Evolutionary conservation across 139 green algal species (phyloP).

Genomic region (Coelastrella sp.): DNA sequence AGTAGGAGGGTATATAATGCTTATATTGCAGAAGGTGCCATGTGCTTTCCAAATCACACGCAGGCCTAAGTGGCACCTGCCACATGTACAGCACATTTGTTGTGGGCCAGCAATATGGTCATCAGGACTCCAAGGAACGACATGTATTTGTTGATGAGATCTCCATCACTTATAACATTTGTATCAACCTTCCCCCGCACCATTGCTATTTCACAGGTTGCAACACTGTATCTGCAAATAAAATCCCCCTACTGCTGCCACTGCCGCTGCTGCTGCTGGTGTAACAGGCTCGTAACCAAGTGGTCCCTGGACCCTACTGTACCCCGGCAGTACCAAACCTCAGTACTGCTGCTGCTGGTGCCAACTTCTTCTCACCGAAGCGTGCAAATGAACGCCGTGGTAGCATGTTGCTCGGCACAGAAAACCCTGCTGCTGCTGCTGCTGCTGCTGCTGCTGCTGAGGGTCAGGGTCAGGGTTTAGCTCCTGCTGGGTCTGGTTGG

Average conservation of each 20-base stretch:
- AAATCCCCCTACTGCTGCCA: not conserved
- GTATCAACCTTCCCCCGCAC: too few species aligned
- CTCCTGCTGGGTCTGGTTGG: conserved; percentile 10
- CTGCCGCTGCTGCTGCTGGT: not conserved
- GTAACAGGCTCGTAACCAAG: not conserved
- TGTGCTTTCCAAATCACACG: too few species aligned
- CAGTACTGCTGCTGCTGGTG: conserved; percentile 2
- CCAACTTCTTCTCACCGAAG: not conserved
- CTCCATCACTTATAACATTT: too few species aligned
- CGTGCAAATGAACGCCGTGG: not conserved
- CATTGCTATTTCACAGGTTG: too few species aligned
- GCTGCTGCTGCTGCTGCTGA: not conserved
- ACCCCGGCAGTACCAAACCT: not conserved
- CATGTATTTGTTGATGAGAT: too few species aligned
- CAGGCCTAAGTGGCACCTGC: too few species aligned
- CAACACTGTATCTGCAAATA: too few species aligned
- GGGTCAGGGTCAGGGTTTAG: conserved; percentile 5
- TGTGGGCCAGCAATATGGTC: too few species aligned
- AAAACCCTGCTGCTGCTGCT: conserved; percentile 5
- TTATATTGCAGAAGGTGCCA: too few species aligned
- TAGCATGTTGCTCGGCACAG: not conserved
- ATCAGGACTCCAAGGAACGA: too few species aligned
- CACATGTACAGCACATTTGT: too few species aligned
- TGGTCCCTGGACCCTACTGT: conserved; percentile 7
- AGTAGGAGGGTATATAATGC: too few species aligned